phyloP scores from a whole-genome alignment of 768 basidiomycete genomes.

The Amanita brunnescens region DNA sequence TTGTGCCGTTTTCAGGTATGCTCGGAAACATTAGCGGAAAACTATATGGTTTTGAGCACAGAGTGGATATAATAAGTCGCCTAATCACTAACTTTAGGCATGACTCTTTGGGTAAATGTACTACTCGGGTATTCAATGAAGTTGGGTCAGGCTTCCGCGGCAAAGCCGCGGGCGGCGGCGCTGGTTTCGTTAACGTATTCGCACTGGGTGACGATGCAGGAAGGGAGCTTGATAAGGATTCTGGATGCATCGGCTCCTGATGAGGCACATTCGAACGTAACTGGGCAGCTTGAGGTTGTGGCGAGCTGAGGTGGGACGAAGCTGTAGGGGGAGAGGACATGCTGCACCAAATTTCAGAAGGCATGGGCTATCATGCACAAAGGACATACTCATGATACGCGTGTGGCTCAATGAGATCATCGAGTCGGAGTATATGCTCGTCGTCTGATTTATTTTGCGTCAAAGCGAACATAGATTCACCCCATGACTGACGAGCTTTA shows the following conservation, averaged over 20 bases:
- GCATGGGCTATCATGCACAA: constrained; percentile 9
- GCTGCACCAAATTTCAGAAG: constrained; percentile 17
- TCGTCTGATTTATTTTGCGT: constrained; percentile 39
- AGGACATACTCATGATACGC: constrained; percentile 66
- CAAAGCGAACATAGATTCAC: constrained; percentile 29
- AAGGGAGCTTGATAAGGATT: constrained; percentile 19
- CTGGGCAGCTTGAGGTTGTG: constrained; percentile 14
- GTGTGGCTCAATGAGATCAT: constrained; percentile 67
- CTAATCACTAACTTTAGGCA: constrained; percentile 57
- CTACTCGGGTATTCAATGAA: constrained; percentile 46
- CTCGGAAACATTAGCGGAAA: constrained; percentile 78
- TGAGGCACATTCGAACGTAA: constrained; percentile 1
- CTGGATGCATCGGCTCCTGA: constrained; percentile 14
- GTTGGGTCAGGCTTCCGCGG: constrained; percentile 48
- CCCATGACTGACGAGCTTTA: constrained; percentile 34
- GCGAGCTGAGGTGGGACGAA: constrained; percentile 18
- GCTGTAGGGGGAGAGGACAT: constrained; percentile 26
- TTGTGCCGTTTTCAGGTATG: constrained; percentile 75
- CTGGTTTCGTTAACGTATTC: constrained; percentile 47
- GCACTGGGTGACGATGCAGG: constrained; percentile 28
- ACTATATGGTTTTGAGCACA: constrained; percentile 27
- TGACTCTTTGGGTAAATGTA: constrained; percentile 63
- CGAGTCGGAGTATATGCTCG: constrained; percentile 52
- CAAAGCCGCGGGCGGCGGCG: constrained; percentile 57
- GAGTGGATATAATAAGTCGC: constrained; percentile 5